Base-by-base conservation (phyloP, 148 eudicot genomes). In the Silene conica region DNA sequence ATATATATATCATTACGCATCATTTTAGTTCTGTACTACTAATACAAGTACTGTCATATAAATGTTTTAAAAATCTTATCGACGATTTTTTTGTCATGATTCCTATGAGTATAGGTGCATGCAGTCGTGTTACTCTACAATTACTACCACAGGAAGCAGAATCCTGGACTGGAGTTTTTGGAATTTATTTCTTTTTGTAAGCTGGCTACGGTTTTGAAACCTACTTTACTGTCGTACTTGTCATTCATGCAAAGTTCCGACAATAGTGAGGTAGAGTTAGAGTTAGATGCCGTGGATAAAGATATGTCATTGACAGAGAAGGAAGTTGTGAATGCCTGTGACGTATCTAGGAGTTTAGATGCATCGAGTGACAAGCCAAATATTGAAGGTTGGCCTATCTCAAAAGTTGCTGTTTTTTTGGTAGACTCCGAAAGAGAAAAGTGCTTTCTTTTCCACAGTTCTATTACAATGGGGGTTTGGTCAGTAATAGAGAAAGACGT, bases 61-160 rank as follows among this genome's bases (percentile, higher is more conserved):
- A 16, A 67, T 21, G 18, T n/a, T 21, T 46, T 13, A 5, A 69
- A 21, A 15, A 69, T 52, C 72, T 63, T 55, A 45, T 69, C 62
- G 19, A 62, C 76, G 80, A n/a, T 31, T n/a, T 14, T 73, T 70
- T 15, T 46, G 54, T 26, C 22, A n/a, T 61, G 54, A 70, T 54
- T 45, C 45, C 54, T 75, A 65, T 75, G 82, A 12, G 10, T 79
- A 38, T 79, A 94, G 98, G 82, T 91, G 80, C 93, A 91, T 80
- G 97, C 98, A 59, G 96, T 87, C 65, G 98, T 90, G 80, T 69
- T 94, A 74, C 93, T 94, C 55, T 91, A 94, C 86, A 89, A 90
- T 81, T 94, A 94, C 74, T 90, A 91, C 85, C 95, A 89, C 70
- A 79, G 91, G 73, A 89, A 86, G 80, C 81, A 61, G 26, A 72